Percentiles rank a stretch among this genome's conserved stretches.
Evolutionary conservation across 176 grass and related monocot species (phyloP).

Genomic region (Luzula sylvatica): DNA sequence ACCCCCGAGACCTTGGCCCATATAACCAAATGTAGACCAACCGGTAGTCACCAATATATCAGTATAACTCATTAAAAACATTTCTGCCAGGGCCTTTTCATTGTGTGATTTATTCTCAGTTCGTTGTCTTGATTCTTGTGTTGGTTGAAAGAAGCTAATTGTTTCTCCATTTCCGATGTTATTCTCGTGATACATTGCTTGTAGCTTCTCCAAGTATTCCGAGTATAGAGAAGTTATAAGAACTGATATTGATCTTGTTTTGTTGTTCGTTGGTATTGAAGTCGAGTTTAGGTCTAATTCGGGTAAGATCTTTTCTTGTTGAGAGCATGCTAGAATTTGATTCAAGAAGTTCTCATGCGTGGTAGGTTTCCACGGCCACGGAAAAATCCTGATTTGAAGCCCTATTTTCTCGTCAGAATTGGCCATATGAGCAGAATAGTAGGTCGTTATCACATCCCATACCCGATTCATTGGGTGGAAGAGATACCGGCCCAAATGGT

Average conservation of each 20-base stretch:
- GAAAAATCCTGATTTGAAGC: conserved; percentile 31
- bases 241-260: conserved; percentile 29
- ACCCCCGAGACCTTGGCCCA: conserved; percentile 39
- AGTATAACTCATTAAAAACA: conserved; percentile 60
- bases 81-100: conserved; percentile 42
- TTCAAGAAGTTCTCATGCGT: conserved; percentile 27
- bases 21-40: conserved; percentile 46
- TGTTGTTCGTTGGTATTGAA: background rate
- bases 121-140: conserved; percentile 11
- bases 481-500: conserved; percentile 59
- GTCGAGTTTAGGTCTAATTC: conserved; percentile 18
- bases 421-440: conserved; percentile 42
- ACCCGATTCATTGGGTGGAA: conserved; percentile 59
- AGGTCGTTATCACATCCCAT: conserved; percentile 47
- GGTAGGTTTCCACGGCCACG: conserved; percentile 23
- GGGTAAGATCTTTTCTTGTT: conserved; percentile 43
- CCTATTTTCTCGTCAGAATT: conserved; percentile 35
- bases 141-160: conserved; percentile 34
- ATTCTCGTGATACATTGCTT: conserved; percentile 47
- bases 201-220: conserved; percentile 31
- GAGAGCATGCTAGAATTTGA: conserved; percentile 35
- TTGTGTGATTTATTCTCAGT: conserved; percentile 18
- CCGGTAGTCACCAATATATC: conserved; percentile 39
- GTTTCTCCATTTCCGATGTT: conserved; percentile 29
- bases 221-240: conserved; percentile 32